phyloP scores from a whole-genome alignment of 2,329 filamentous ascomycete genomes.

The Cladosporium sphaerospermum region DNA sequence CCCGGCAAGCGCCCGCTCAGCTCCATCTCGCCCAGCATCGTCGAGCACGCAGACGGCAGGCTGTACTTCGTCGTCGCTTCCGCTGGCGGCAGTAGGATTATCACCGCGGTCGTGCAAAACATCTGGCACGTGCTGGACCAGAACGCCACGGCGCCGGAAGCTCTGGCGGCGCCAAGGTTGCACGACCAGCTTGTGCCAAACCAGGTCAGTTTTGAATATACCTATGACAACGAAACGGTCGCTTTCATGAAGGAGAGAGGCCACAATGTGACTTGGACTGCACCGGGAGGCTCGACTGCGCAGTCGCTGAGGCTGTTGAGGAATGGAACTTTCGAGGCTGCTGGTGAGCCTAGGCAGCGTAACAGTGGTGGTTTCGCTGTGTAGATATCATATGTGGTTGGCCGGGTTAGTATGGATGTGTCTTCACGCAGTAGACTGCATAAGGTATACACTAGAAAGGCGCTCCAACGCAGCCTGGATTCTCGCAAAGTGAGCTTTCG shows the following conservation, averaged over 20 bases:
- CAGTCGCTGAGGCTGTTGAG: slow-evolving; percentile 59
- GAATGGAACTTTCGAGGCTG: slow-evolving; percentile 71
- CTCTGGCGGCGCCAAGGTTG: slow-evolving; percentile 60
- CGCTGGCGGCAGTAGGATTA: slow-evolving; percentile 77
- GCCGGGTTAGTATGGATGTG: neutral
- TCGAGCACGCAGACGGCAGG: slow-evolving; percentile 58
- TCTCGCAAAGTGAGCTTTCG: too few relatives aligned
- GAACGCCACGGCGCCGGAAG: slow-evolving; percentile 52
- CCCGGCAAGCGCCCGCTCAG: slow-evolving; percentile 77
- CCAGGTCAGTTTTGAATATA: slow-evolving; percentile 59
- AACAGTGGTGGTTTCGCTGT: slow-evolving; percentile 59
- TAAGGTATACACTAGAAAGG: neutral
- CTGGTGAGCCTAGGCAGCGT: slow-evolving; percentile 66
- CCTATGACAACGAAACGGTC: slow-evolving; percentile 59
- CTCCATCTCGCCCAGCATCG: slow-evolving; percentile 73
- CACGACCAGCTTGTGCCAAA: slow-evolving; percentile 81
- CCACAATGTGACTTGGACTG: slow-evolving; percentile 67
- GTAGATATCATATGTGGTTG: neutral
- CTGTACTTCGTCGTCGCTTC: slow-evolving; percentile 67
- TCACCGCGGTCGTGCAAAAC: slow-evolving; percentile 69
- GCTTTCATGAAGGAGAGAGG: slow-evolving; percentile 57
- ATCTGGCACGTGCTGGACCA: slow-evolving; percentile 68
- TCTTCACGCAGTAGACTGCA: neutral
- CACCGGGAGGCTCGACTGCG: slow-evolving; percentile 58
- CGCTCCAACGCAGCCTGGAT: neutral